Evolutionary conservation across 2,329 filamentous ascomycete species (phyloP).

Genomic region (Ophiostoma australiae): DNA sequence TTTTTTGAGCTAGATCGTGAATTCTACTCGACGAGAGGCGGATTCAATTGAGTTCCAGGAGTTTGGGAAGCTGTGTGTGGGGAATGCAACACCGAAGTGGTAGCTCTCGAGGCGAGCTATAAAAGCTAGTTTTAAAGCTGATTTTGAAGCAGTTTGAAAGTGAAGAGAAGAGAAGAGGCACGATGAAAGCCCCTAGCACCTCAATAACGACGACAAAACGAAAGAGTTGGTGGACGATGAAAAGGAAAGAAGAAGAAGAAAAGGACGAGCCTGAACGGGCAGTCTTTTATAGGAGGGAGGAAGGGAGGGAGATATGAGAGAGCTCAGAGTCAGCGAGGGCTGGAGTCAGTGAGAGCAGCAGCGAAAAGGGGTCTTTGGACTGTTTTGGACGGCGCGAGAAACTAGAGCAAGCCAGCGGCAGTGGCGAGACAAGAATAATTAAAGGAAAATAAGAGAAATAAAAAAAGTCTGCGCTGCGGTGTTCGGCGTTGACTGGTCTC

Average conservation of each 20-base stretch:
- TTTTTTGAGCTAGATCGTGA: constrained; percentile 21
- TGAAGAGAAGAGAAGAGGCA: constrained; percentile 27
- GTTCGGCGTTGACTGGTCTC: constrained; percentile 22
- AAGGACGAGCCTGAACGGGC: constrained; percentile 15
- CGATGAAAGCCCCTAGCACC: constrained; percentile 33
- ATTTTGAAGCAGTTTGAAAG: neutral
- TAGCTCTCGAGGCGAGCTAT: neutral
- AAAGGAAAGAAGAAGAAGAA: constrained; percentile 10
- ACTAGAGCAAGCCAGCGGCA: constrained; percentile 16
- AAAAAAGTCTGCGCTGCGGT: constrained; percentile 24
- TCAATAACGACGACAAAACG: constrained; percentile 38
- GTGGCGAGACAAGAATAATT: constrained; percentile 23
- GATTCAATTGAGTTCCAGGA: constrained; percentile 16
- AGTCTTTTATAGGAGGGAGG: constrained; percentile 19
- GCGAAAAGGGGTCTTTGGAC: constrained; percentile 19
- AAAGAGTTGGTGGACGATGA: constrained; percentile 25
- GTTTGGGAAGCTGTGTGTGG: constrained; percentile 22
- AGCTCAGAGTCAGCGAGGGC: neutral
- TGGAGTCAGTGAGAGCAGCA: neutral
- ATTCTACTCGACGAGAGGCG: constrained; percentile 21
- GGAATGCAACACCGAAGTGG: constrained; percentile 23
- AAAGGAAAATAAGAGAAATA: constrained; percentile 9
- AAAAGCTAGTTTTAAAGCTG: neutral
- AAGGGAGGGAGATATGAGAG: neutral
- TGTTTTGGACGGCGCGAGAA: constrained; percentile 21